These are phyloP conservation scores for Alternaria hordeiaustralica DNA, from an alignment of 2,329 filamentous ascomycete genomes.

Conservation along the genomic window DNA sequence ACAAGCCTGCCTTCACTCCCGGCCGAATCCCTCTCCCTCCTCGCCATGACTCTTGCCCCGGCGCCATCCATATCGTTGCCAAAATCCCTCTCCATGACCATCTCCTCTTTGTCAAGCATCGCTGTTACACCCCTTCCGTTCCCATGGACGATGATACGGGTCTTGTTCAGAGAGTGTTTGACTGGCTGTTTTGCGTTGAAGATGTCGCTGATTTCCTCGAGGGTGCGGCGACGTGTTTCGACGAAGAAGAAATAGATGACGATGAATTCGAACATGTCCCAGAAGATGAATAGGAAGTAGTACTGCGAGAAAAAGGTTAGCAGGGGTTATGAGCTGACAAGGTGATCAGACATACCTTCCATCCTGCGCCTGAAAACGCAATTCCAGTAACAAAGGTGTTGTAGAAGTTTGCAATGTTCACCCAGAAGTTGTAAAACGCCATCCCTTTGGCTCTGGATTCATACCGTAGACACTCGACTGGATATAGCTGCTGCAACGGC, in stretches of 20 bases:
- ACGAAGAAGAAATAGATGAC: conserved; percentile 50
- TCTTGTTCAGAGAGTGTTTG: conserved; percentile 42
- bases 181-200: conserved; percentile 52
- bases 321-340: not conserved
- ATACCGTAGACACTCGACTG: conserved; percentile 58
- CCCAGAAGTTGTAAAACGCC: conserved; percentile 56
- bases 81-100: conserved; percentile 11
- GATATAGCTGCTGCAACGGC: conserved; percentile 56
- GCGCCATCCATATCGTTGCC: not conserved
- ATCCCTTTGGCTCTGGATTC: conserved; percentile 58
- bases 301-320: conserved; percentile 25
- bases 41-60: not conserved
- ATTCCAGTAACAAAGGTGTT: conserved; percentile 56
- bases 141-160: conserved; percentile 40
- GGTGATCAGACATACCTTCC: conserved; percentile 38
- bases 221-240: conserved; percentile 49
- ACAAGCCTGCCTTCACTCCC: conserved; percentile 6
- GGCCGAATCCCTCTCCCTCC: conserved; percentile 14
- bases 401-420: conserved; percentile 55
- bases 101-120: conserved; percentile 39
- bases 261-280: conserved; percentile 51
- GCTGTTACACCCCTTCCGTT: conserved; percentile 38
- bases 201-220: conserved; percentile 56
- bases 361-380: conserved; percentile 46
- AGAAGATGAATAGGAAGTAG: conserved; percentile 51